Percentiles rank a stretch among this genome's conserved stretches.
phyloP scores from a whole-genome alignment of 2,329 filamentous ascomycete genomes.

The Hypoxylon sp. region DNA sequence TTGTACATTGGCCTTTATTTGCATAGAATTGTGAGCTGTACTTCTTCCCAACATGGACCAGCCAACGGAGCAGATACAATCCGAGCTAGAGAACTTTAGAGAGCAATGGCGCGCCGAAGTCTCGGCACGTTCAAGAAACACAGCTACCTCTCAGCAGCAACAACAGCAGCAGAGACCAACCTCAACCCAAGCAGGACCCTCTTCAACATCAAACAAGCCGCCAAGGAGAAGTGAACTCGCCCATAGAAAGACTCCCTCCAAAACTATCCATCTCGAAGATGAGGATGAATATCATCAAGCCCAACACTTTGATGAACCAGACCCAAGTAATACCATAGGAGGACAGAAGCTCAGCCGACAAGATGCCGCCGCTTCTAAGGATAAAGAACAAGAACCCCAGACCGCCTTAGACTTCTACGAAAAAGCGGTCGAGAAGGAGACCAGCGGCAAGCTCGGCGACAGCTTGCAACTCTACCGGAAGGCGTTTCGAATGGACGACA shows the following conservation, averaged over 20 bases:
- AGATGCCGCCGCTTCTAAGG: slow-evolving; percentile 32
- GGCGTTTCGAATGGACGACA: slow-evolving; percentile 89
- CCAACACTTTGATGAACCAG: slow-evolving; percentile 54
- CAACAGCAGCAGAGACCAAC: slow-evolving; percentile 34
- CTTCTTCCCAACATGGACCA: slow-evolving; percentile 45
- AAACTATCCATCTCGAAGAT: slow-evolving; percentile 41
- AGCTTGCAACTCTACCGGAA: slow-evolving; percentile 90
- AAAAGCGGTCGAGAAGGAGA: slow-evolving; percentile 89
- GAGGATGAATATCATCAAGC: slow-evolving; percentile 53
- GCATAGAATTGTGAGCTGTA: slow-evolving; percentile 19
- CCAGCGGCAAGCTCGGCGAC: slow-evolving; percentile 86
- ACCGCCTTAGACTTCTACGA: slow-evolving; percentile 94
- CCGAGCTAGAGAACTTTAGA: slow-evolving; percentile 89
- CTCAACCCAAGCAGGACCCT: slow-evolving; percentile 35
- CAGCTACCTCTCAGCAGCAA: slow-evolving; percentile 42
- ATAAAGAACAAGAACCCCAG: slow-evolving; percentile 49
- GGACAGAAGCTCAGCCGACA: slow-evolving; percentile 41
- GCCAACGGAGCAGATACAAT: slow-evolving; percentile 60
- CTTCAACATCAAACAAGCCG: slow-evolving; percentile 41
- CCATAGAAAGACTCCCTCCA: slow-evolving; percentile 42
- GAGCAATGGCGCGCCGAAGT: slow-evolving; percentile 90
- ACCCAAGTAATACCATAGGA: slow-evolving; percentile 31
- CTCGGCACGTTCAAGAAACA: slow-evolving; percentile 57
- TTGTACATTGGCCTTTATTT: slow-evolving; percentile 5
- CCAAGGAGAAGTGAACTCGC: slow-evolving; percentile 41